A percentile compares a stretch with the other conserved stretches of the same genome.
Conservation (phyloP, 2,329 filamentous ascomycete species). For the Rugonectria rugulosa region DNA sequence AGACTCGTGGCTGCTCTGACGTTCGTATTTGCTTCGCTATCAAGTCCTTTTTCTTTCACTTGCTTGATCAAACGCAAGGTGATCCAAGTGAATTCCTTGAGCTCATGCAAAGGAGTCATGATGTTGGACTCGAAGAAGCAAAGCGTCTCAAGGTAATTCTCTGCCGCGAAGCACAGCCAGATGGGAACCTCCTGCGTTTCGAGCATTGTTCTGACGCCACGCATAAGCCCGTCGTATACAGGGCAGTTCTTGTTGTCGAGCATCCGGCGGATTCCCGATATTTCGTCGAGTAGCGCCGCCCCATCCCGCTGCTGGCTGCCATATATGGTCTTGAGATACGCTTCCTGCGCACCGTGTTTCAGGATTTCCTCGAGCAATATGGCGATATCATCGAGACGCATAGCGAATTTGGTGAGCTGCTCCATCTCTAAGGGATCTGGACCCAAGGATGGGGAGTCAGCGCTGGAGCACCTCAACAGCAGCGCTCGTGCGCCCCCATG, state of each 20-base stretch:
- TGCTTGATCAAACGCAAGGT: too few species aligned
- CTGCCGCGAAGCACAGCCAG: conserved; percentile 7
- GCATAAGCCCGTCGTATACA: background rate
- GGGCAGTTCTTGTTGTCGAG: background rate
- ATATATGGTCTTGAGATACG: background rate
- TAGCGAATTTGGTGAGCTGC: background rate
- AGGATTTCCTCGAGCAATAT: background rate
- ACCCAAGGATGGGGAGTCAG: background rate
- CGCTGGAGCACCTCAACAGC: background rate
- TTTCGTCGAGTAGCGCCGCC: background rate
- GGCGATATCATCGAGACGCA: background rate
- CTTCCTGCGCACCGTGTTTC: background rate
- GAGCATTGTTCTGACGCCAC: conserved; percentile 1
- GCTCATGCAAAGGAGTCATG: background rate
- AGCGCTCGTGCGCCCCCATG: background rate
- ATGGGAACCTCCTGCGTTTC: background rate
- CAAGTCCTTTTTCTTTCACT: too few species aligned
- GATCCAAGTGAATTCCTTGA: too few species aligned
- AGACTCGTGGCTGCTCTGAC: background rate
- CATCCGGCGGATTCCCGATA: background rate
- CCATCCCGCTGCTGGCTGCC: background rate
- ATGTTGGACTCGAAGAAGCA: background rate
- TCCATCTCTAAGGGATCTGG: background rate
- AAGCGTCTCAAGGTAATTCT: conserved; percentile 10
- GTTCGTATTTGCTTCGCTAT: too few species aligned